Percentiles rank a stretch among this genome's conserved stretches.
These are phyloP conservation scores for Phytopythium ostracodes DNA, from an alignment of 352 stramenopile genomes.

Conservation along the genomic window DNA sequence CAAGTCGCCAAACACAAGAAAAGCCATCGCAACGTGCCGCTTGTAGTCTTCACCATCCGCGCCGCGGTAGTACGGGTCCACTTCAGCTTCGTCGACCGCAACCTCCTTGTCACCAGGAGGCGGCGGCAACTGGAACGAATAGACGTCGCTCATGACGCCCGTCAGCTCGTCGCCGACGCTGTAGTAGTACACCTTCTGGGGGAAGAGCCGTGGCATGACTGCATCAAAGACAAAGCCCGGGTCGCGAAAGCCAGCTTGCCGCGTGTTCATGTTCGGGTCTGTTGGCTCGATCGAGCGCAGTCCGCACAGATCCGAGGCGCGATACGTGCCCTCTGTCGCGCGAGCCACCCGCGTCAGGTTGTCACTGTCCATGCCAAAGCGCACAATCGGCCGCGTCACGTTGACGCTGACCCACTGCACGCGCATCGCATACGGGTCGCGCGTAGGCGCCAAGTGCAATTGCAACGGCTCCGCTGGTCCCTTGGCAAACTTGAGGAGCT, in stretches of 20 bases:
- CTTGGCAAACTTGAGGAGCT: constrained; percentile 26
- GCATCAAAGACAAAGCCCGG: constrained; percentile 40
- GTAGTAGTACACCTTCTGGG: constrained; percentile 32
- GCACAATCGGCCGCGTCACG: constrained; percentile 32
- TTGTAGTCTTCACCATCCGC: constrained; percentile 11
- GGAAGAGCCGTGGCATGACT: constrained; percentile 29
- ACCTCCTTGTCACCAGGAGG: constrained; percentile 15
- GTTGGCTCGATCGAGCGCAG: constrained; percentile 1
- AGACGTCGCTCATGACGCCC: constrained; percentile 22
- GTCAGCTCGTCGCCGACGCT: constrained; percentile 22
- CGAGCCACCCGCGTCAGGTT: constrained; percentile 11
- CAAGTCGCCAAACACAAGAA: constrained; percentile 76
- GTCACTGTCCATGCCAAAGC: constrained; percentile 22
- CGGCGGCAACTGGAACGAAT: constrained; percentile 27
- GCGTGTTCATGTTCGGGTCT: not conserved
- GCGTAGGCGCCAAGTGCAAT: constrained; percentile 32
- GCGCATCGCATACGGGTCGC: constrained; percentile 33
- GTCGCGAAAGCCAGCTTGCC: constrained; percentile 14
- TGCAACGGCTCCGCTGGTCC: constrained; percentile 41
- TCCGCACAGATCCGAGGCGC: constrained; percentile 29
- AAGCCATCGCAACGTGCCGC: constrained; percentile 37
- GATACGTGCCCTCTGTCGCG: constrained; percentile 26
- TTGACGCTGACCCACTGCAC: constrained; percentile 50
- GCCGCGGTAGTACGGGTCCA: constrained; percentile 4
- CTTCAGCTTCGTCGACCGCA: not conserved